A percentile compares a stretch with the other conserved stretches of the same genome.
These are phyloP conservation scores for Suillus subalutaceus DNA, from an alignment of 768 basidiomycete genomes.

Conservation along the genomic window DNA sequence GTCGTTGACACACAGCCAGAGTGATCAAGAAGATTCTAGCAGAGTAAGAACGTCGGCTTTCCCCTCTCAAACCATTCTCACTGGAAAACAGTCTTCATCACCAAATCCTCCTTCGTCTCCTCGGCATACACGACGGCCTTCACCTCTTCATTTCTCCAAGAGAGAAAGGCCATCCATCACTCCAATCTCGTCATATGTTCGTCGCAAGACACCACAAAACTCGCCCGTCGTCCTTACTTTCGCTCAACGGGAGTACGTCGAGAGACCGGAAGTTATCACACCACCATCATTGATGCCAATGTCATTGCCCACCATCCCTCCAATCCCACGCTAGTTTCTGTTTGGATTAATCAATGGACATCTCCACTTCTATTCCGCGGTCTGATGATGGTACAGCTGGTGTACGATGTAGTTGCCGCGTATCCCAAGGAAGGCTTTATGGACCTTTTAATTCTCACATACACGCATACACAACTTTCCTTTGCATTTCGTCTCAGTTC, in stretches of 20 bases:
- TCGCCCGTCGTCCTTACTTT: constrained; percentile 74
- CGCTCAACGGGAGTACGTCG: constrained; percentile 37
- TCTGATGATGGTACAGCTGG: constrained; percentile 6
- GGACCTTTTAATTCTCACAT: constrained; percentile 13
- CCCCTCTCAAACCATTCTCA: constrained; percentile 19
- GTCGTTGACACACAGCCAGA: constrained; percentile 29
- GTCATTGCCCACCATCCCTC: constrained; percentile 66
- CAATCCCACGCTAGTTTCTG: constrained; percentile 22
- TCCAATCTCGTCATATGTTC: constrained; percentile 80
- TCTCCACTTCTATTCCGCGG: neutral
- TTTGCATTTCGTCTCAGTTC: constrained; percentile 9
- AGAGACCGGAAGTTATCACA: constrained; percentile 33
- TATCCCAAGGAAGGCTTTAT: constrained; percentile 11
- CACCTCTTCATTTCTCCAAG: constrained; percentile 48
- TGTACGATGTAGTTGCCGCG: constrained; percentile 11
- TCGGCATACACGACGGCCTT: constrained; percentile 41
- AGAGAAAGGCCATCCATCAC: constrained; percentile 66
- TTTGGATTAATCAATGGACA: neutral
- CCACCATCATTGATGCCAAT: constrained; percentile 42
- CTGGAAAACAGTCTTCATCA: constrained; percentile 33
- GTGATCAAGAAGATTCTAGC: constrained; percentile 29
- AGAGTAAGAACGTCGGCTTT: constrained; percentile 38
- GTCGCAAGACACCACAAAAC: constrained; percentile 75
- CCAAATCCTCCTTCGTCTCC: constrained; percentile 45
- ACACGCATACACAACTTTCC: constrained; percentile 5